These are phyloP conservation scores for Quercus gilva DNA, from an alignment of 306 rosid species.

Conservation along the genomic window DNA sequence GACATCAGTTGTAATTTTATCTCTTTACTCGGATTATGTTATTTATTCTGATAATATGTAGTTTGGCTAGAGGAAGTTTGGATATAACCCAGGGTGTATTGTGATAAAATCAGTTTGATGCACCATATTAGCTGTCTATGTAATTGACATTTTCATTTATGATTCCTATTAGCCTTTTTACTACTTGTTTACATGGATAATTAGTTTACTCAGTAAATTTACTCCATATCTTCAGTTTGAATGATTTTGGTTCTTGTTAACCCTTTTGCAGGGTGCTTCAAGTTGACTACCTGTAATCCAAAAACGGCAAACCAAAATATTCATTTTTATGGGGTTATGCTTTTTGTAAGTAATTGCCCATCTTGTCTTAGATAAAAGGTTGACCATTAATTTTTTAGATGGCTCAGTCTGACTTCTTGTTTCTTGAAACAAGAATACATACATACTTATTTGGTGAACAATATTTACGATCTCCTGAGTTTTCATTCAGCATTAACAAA, in stretches of 20 bases:
- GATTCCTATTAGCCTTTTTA: not conserved
- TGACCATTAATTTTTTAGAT: not conserved
- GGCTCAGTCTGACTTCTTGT: not conserved
- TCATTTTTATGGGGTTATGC: constrained; percentile 64
- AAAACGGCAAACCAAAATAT: constrained; percentile 68
- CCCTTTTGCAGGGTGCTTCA: constrained; percentile 71
- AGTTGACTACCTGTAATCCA: constrained; percentile 67
- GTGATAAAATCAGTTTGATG: not conserved
- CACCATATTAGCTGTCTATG: not conserved
- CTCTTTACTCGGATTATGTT: not conserved
- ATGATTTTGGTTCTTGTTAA: constrained; percentile 24
- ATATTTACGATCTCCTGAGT: too few species aligned
- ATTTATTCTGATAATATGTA: not conserved
- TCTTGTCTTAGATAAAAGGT: constrained; percentile 18
- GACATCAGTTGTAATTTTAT: not conserved
- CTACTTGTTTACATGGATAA: not conserved
- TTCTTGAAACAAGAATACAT: too few species aligned
- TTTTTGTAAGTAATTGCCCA: constrained; percentile 61
- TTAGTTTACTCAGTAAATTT: not conserved
- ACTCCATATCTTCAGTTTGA: not conserved
- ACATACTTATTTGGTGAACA: too few species aligned
- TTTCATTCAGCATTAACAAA: not conserved
- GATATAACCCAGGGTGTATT: not conserved
- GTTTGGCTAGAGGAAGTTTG: not conserved
- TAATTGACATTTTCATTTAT: not conserved